Evolutionary conservation across 176 grass and related monocot species (phyloP).

Genomic region (Phragmites australis): DNA sequence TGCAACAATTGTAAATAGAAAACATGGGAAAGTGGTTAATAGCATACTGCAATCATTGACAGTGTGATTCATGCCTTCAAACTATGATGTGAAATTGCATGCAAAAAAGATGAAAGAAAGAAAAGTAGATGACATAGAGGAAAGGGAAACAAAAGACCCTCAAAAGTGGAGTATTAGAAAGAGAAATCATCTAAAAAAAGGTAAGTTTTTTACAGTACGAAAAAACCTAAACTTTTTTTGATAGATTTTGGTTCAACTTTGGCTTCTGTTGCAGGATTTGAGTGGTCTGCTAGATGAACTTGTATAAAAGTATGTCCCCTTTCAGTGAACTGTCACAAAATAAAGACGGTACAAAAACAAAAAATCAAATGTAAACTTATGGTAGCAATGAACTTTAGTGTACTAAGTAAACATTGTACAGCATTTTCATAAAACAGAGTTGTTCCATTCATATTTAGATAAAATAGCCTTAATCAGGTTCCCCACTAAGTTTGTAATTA

Average conservation of each 20-base stretch:
- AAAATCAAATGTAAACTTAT: slow-evolving; percentile 31
- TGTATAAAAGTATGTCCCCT: slow-evolving; percentile 92
- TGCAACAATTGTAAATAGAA: neutral
- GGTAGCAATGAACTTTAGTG: slow-evolving; percentile 4
- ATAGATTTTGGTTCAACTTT: neutral
- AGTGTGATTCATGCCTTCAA: neutral
- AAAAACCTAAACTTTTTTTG: neutral
- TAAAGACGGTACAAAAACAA: slow-evolving; percentile 36
- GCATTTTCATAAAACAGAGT: slow-evolving; percentile 10
- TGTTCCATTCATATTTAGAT: neutral
- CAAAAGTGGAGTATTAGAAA: neutral
- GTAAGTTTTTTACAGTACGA: neutral
- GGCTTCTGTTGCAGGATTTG: slow-evolving; percentile 47
- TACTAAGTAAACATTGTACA: slow-evolving; percentile 1
- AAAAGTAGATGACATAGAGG: neutral
- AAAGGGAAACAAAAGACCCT: neutral
- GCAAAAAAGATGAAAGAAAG: neutral
- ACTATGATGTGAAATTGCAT: neutral
- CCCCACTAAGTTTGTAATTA: no score
- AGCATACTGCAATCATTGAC: neutral
- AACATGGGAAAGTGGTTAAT: neutral
- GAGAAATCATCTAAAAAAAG: neutral
- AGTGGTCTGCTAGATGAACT: slow-evolving; percentile 83
- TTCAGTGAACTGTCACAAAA: slow-evolving; percentile 73
- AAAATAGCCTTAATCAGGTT: slow-evolving; percentile 72